phyloP scores from a whole-genome alignment of 2,329 filamentous ascomycete species.

The Zymoseptoria brevis region DNA sequence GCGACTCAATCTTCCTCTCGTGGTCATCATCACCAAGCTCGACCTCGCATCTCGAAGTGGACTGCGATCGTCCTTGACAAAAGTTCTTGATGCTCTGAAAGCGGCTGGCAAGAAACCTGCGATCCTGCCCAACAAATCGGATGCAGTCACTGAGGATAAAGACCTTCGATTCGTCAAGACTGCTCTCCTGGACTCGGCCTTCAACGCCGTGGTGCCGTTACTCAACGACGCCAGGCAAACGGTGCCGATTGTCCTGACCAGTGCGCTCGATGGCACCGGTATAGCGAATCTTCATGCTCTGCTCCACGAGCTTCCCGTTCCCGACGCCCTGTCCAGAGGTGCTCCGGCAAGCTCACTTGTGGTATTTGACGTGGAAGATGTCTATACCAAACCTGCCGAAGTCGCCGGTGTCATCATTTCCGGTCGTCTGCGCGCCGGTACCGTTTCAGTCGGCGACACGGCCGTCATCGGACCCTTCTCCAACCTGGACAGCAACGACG shows the following conservation, averaged over 20 bases:
- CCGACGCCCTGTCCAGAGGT: constrained; percentile 4
- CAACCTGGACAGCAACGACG: constrained; percentile 22
- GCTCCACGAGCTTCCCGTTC: constrained; percentile 66
- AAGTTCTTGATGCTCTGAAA: constrained; percentile 71
- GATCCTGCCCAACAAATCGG: constrained; percentile 47
- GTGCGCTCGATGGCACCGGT: constrained; percentile 74
- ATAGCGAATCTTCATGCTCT: constrained; percentile 77
- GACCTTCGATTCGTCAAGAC: constrained; percentile 51
- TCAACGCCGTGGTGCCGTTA: constrained; percentile 48
- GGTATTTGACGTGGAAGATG: constrained; percentile 85
- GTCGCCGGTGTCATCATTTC: constrained; percentile 56
- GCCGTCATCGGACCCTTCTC: constrained; percentile 68
- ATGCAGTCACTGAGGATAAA: constrained; percentile 25
- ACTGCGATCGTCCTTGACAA: constrained; percentile 62
- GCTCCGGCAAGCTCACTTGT: constrained; percentile 17
- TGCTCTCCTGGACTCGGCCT: constrained; percentile 51
- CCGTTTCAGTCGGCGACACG: constrained; percentile 66
- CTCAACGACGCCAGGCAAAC: constrained; percentile 39
- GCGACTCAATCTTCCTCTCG: constrained; percentile 66
- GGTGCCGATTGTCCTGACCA: constrained; percentile 82
- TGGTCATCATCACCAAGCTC: constrained; percentile 82
- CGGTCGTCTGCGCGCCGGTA: constrained; percentile 73
- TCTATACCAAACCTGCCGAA: constrained; percentile 57
- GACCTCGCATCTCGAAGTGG: constrained; percentile 71
- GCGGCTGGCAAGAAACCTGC: constrained; percentile 63